Evolutionary conservation across 306 rosid genomes (phyloP).

Genomic region (Dalbergia cochinchinensis): DNA sequence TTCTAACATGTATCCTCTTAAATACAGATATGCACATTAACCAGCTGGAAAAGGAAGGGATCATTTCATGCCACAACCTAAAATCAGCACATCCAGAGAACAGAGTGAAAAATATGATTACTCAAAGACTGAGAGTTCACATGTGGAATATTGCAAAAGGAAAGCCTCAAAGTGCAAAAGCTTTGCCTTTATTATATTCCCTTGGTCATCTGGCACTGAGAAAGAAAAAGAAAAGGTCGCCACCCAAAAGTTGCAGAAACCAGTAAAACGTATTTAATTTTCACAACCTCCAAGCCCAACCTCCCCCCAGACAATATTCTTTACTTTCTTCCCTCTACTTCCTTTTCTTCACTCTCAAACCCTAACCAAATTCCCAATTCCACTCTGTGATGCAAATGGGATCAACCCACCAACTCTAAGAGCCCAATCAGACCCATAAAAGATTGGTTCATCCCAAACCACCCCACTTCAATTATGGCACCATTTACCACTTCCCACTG

Average conservation of each 20-base stretch:
- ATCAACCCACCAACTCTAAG: conserved; percentile 52
- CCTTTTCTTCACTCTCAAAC: conserved; percentile 49
- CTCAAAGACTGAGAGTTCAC: neutral
- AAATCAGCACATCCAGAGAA: neutral
- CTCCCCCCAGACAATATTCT: conserved; percentile 33
- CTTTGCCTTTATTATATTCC: conserved; percentile 53
- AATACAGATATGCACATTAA: neutral
- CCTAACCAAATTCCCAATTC: conserved; percentile 43
- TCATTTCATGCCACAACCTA: neutral
- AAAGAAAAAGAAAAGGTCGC: conserved; percentile 46
- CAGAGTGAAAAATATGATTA: neutral
- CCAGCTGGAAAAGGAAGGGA: neutral
- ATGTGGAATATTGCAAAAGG: conserved; percentile 34
- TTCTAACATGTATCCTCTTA: no score
- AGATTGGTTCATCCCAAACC: conserved; percentile 45
- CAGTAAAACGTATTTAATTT: conserved; percentile 69
- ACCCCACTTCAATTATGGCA: conserved; percentile 68
- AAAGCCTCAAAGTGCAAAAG: conserved; percentile 53
- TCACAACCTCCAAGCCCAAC: conserved; percentile 77
- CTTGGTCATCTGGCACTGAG: conserved; percentile 64
- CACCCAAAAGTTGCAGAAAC: conserved; percentile 53
- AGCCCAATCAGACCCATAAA: conserved; percentile 23
- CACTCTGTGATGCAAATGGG: conserved; percentile 41
- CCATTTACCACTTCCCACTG: conserved; percentile 52
- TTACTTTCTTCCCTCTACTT: conserved; percentile 63